Conservation (phyloP, 1,284 basidiomycete species). For the Cryptococcus hybrid region DNA sequence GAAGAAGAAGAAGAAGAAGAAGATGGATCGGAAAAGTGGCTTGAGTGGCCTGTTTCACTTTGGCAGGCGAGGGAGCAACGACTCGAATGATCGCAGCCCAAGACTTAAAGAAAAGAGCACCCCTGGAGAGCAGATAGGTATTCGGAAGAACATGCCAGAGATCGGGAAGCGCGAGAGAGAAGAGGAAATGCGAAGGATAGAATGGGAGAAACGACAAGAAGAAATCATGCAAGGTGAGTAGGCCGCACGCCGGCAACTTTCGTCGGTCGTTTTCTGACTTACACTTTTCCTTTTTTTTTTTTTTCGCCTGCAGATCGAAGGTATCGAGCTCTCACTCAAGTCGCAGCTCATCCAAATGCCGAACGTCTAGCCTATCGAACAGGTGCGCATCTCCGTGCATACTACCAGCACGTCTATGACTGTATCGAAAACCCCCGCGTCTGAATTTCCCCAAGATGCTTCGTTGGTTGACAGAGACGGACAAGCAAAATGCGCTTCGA, state of each 20-base stretch:
- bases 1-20: conserved; percentile 7
- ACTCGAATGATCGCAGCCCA: background rate
- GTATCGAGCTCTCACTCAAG: conserved; percentile 39
- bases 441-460: conserved; percentile 42
- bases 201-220: conserved; percentile 36
- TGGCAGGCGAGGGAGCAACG: conserved; percentile 13
- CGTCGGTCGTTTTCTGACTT: background rate
- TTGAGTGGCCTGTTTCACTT: conserved; percentile 24
- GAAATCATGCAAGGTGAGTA: conserved; percentile 42
- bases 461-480: conserved; percentile 32
- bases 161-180: conserved; percentile 21
- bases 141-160: conserved; percentile 11
- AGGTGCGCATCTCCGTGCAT: conserved; percentile 41
- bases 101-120: conserved; percentile 5
- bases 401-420: conserved; percentile 42
- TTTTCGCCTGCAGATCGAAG: conserved; percentile 31
- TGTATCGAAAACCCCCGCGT: conserved; percentile 37
- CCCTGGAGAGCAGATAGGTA: conserved; percentile 1
- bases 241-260: no score
- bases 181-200: conserved; percentile 26
- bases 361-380: conserved; percentile 35
- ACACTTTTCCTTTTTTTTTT: background rate
- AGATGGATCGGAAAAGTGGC: conserved; percentile 18
- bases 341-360: conserved; percentile 42
- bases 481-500: conserved; percentile 31